Percentiles rank a stretch among this genome's conserved stretches.
Evolutionary conservation across 169 alveolate genomes (phyloP).

Genomic region (Cyclospora cayetanensis): DNA sequence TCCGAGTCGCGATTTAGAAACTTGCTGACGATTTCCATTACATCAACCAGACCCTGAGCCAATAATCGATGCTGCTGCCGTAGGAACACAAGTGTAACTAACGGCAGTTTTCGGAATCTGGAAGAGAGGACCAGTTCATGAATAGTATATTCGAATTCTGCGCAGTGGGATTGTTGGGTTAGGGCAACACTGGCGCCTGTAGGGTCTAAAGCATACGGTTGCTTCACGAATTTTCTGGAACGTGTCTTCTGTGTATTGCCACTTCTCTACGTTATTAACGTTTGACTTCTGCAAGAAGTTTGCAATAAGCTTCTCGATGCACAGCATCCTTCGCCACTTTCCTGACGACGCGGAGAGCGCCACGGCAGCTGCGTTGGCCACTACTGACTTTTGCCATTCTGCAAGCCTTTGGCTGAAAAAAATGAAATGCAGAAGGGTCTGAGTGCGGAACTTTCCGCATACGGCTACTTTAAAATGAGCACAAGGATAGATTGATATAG

Average conservation of each 20-base stretch:
- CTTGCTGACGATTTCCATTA: constrained; percentile 73
- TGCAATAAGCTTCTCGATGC: constrained; percentile 71
- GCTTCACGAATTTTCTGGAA: constrained; percentile 74
- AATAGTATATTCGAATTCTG: no score
- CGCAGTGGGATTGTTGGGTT: neutral
- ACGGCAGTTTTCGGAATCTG: neutral
- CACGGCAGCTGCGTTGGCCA: constrained; percentile 70
- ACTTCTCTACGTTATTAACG: constrained; percentile 73
- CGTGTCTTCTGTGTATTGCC: constrained; percentile 72
- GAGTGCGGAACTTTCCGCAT: neutral
- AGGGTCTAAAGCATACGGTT: constrained; percentile 35
- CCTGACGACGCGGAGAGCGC: constrained; percentile 75
- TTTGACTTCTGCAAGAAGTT: constrained; percentile 72
- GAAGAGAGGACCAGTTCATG: neutral
- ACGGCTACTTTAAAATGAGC: neutral
- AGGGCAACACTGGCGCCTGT: neutral
- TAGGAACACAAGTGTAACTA: neutral
- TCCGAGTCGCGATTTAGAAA: constrained; percentile 70
- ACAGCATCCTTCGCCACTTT: constrained; percentile 70
- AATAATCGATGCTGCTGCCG: neutral
- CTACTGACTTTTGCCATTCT: constrained; percentile 66
- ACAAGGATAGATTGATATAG: neutral
- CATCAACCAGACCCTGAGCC: constrained; percentile 72
- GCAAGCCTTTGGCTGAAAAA: constrained; percentile 56
- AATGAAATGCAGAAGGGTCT: neutral